Evolutionary conservation across 2,329 filamentous ascomycete species (phyloP), one percentile per base, ranked within the genome.

Genomic region (Pseudogymnoascus sp.): DNA sequence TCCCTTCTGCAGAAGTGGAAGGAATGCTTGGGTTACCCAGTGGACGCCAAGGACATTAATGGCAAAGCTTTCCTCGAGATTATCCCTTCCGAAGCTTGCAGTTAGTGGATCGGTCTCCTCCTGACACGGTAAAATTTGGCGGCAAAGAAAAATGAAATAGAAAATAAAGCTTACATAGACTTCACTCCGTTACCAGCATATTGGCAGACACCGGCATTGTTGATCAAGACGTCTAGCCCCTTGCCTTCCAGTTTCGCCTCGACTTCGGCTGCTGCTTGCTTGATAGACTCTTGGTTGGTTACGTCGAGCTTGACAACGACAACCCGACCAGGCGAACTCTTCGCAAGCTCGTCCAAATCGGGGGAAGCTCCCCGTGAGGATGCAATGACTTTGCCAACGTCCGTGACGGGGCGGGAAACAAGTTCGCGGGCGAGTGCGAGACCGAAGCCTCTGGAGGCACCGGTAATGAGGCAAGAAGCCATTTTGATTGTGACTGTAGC

Each of bases 201-300:
- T n/a, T 59, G 37, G 41, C 39, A 59, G 10, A 71, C 62, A 0
- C 74, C 76, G 0, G 74, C 75, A 65, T 77, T 77, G 65, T 78
- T 77, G 60, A 77, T 70, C 26, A 79, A 61, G 6, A 78, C 73
- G 63, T 79, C 77, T 0, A 79, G 67, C 0, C 75, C 76, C 9
- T 70, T 71, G 3, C 69, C 75, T 13, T 65, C 63, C 1, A 77
- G 64, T 2, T 65, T 64, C 3, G 58, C 45, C 26, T 75, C 71
- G 3, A 76, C 71, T 12, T 66, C 60, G 0, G 59, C 59, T 0
- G 64, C 73, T 0, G 74, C 76, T 12, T 69, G 60, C 38, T 72
- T 64, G 5, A 77, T 68, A 37, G 71, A 73, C 0, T 59, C 52
- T 18, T 67, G 60, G 55, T 73, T 63, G 3, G 72, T 73, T 8